Conservation (phyloP, 192 early-diverging fungal genomes). For the Rhizoclosmatium globosum region DNA sequence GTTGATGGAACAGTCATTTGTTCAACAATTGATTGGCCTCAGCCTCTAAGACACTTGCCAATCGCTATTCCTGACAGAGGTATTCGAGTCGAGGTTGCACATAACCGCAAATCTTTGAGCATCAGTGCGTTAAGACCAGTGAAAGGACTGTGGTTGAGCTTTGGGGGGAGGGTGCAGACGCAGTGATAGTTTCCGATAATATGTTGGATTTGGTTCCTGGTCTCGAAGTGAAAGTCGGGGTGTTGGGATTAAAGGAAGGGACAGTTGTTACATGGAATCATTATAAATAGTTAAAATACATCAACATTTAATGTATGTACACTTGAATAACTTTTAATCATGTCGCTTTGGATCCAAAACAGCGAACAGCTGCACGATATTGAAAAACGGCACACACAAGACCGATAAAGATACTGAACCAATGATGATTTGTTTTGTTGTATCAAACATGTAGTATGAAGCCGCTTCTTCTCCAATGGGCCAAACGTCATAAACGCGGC, state of each 20-base stretch:
- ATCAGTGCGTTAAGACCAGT: not conserved
- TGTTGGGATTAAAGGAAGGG: conserved; percentile 13
- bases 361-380: not conserved
- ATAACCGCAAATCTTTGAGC: not conserved
- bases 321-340: not conserved
- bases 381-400: conserved; percentile 8
- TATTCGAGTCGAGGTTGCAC: conserved; percentile 14
- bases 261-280: not conserved
- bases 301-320: not conserved
- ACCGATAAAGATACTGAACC: not conserved
- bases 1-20: conserved; percentile 18
- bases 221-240: not conserved
- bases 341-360: conserved; percentile 3
- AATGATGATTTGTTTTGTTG: conserved; percentile 9
- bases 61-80: conserved; percentile 17
- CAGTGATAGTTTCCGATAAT: conserved; percentile 20
- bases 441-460: conserved; percentile 20
- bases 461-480: not conserved
- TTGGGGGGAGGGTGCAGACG: conserved; percentile 2
- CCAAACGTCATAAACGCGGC: conserved; percentile 12
- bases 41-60: conserved; percentile 39
- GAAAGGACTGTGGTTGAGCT: conserved; percentile 28
- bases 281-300: not conserved
- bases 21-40: conserved; percentile 33
- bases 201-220: conserved; percentile 33